Evolutionary conservation across 495 filamentous ascomycete species (phyloP).

Genomic region (Talaromyces trachyspermus): DNA sequence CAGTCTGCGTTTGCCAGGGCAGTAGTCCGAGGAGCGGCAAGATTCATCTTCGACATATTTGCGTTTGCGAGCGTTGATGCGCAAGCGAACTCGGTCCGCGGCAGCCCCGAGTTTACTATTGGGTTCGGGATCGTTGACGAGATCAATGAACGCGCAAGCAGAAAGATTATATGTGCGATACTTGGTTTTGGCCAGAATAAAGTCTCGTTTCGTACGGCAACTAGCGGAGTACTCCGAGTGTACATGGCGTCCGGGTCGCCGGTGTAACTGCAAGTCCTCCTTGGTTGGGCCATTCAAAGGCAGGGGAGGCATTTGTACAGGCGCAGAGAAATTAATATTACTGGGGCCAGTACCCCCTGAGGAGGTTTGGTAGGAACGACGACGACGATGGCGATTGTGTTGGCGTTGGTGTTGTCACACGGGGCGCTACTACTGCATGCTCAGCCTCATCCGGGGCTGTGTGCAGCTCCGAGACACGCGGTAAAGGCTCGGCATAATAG

Average conservation of each 20-base stretch:
- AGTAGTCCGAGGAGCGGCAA: too few species aligned
- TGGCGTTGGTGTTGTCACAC: background rate
- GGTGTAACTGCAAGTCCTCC: background rate
- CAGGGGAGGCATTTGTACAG: background rate
- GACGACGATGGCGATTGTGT: background rate
- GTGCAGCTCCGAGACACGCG: conserved; percentile 32
- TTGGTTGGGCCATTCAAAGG: background rate
- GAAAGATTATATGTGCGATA: conserved; percentile 52
- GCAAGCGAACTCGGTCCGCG: conserved; percentile 45
- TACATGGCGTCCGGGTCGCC: conserved; percentile 31
- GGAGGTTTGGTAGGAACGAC: background rate
- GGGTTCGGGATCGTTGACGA: conserved; percentile 51
- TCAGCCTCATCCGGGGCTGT: background rate
- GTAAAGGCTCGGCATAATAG: conserved; percentile 57
- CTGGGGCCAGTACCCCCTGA: background rate
- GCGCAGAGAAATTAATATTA: background rate
- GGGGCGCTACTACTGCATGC: background rate
- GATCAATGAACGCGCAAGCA: conserved; percentile 55
- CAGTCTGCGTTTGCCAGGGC: conserved; percentile 10
- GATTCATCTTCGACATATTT: too few species aligned
- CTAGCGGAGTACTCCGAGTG: conserved; percentile 44
- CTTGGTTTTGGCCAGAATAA: conserved; percentile 51
- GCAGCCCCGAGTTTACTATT: conserved; percentile 16
- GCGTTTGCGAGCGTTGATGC: conserved; percentile 40
- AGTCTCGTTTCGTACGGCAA: conserved; percentile 32